Conservation (phyloP, 2,329 filamentous ascomycete genomes). For the Chrysoporthe puriensis region DNA sequence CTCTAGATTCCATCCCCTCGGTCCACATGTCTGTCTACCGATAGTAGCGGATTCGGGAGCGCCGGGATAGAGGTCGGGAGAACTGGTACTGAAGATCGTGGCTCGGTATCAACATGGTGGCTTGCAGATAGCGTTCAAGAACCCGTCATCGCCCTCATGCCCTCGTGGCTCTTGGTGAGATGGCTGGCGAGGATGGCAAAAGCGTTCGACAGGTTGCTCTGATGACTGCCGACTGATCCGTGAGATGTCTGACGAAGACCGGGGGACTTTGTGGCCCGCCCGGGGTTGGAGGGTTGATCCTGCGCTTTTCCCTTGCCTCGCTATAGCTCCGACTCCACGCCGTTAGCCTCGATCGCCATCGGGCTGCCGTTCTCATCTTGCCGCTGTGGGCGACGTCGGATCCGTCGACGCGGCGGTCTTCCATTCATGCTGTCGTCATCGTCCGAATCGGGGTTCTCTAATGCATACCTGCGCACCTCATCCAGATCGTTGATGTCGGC, state of each 20-base stretch:
- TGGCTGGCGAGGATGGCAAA: background rate
- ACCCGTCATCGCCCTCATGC: background rate
- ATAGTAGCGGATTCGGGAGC: background rate
- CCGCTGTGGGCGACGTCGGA: constrained; percentile 44
- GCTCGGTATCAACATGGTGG: background rate
- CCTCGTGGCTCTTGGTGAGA: background rate
- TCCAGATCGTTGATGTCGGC: constrained; percentile 80
- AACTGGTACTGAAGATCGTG: background rate
- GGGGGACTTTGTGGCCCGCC: background rate
- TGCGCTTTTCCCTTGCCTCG: background rate
- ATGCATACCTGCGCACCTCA: constrained; percentile 65
- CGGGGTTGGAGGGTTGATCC: background rate
- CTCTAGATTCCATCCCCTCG: background rate
- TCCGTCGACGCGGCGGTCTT: constrained; percentile 46
- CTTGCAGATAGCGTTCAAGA: background rate
- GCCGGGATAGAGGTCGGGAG: background rate
- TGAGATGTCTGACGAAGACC: background rate
- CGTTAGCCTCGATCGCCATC: constrained; percentile 60
- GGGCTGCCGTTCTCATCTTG: constrained; percentile 59
- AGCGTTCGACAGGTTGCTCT: background rate
- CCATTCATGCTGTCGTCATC: constrained; percentile 55
- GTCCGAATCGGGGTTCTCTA: constrained; percentile 60
- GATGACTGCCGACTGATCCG: background rate
- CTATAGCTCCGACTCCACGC: constrained; percentile 60
- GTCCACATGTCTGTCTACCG: background rate